phyloP scores from a whole-genome alignment of 2,329 filamentous ascomycete species.

The Aureobasidium sp. region DNA sequence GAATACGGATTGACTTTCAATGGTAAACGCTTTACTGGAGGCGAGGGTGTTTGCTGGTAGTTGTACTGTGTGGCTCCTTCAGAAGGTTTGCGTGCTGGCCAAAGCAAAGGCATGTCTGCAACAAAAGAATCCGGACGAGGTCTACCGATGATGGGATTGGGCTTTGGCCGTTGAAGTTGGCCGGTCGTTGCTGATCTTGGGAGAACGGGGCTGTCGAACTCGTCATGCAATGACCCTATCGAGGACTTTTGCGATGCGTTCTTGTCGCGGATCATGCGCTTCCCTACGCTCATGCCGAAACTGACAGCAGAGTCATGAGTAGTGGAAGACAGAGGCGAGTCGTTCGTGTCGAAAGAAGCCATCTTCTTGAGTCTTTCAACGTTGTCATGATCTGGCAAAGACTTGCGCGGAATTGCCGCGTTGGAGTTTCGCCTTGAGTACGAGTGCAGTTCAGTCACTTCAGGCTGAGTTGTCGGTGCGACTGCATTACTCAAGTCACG shows the following conservation, averaged over 20 bases:
- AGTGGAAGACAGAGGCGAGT: not conserved
- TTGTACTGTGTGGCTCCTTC: not conserved
- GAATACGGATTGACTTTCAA: not conserved
- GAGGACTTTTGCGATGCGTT: constrained; percentile 1
- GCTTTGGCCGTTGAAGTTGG: not conserved
- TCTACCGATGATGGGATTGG: constrained; percentile 1
- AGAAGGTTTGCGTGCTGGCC: not conserved
- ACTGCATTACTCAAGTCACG: not conserved
- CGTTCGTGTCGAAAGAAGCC: constrained; percentile 2
- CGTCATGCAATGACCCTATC: not conserved
- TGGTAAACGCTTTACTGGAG: constrained; percentile 1
- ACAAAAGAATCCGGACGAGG: constrained; percentile 22
- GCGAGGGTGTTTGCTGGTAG: not conserved
- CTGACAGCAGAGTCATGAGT: constrained; percentile 7
- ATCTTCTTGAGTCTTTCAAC: constrained; percentile 3
- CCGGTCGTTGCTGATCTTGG: not conserved
- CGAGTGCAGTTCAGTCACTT: not conserved
- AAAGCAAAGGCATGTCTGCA: constrained; percentile 20
- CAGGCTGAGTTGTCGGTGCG: not conserved
- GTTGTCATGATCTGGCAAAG: not conserved
- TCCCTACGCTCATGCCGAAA: constrained; percentile 2
- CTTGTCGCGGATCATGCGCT: constrained; percentile 1
- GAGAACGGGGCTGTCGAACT: not conserved
- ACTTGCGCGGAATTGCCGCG: not conserved
- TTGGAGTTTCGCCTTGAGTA: not conserved